Evolutionary conservation across 2,329 filamentous ascomycete genomes (phyloP).

Genomic region (Mariannaea sp.): DNA sequence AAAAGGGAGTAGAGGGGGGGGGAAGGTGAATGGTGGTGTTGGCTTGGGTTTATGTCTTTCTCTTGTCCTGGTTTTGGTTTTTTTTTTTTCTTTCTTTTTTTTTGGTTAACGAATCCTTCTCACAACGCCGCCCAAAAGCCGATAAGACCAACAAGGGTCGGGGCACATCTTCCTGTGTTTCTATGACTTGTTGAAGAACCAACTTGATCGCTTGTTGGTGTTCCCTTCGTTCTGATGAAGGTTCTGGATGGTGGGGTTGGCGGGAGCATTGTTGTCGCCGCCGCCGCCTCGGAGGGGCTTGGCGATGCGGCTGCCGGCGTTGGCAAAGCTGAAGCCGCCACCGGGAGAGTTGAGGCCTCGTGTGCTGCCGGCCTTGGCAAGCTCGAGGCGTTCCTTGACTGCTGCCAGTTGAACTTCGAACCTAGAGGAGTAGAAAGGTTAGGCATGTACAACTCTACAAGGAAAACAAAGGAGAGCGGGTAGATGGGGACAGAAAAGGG

Average conservation of each 20-base stretch:
- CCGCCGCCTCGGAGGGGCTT: slow-evolving; percentile 71
- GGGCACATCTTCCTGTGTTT: slow-evolving; percentile 20
- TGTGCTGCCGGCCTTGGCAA: slow-evolving; percentile 89
- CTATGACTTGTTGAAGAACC: slow-evolving; percentile 72
- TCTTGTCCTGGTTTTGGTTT: too few relatives aligned
- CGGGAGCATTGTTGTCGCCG: slow-evolving; percentile 50
- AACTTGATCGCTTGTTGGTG: slow-evolving; percentile 69
- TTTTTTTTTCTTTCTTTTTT: too few relatives aligned
- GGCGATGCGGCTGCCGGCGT: slow-evolving; percentile 68
- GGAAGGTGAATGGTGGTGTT: background rate
- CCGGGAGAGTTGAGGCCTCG: slow-evolving; percentile 74
- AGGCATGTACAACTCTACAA: slow-evolving; percentile 32
- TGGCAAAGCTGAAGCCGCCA: slow-evolving; percentile 73
- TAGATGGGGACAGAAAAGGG: background rate
- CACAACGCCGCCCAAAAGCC: slow-evolving; percentile 36
- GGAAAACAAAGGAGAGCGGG: too few relatives aligned
- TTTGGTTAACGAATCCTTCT: slow-evolving; percentile 22
- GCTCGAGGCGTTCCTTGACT: slow-evolving; percentile 96
- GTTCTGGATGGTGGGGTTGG: slow-evolving; percentile 61
- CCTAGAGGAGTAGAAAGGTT: slow-evolving; percentile 54
- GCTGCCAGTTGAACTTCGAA: slow-evolving; percentile 97
- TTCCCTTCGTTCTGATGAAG: slow-evolving; percentile 62
- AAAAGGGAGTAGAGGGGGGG: background rate
- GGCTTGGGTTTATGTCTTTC: slow-evolving; percentile 8
- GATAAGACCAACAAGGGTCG: slow-evolving; percentile 26